Evolutionary conservation across 106 monocot genomes (phyloP), one percentile per base, ranked within the genome.

Genomic region (Vanilla planifolia): DNA sequence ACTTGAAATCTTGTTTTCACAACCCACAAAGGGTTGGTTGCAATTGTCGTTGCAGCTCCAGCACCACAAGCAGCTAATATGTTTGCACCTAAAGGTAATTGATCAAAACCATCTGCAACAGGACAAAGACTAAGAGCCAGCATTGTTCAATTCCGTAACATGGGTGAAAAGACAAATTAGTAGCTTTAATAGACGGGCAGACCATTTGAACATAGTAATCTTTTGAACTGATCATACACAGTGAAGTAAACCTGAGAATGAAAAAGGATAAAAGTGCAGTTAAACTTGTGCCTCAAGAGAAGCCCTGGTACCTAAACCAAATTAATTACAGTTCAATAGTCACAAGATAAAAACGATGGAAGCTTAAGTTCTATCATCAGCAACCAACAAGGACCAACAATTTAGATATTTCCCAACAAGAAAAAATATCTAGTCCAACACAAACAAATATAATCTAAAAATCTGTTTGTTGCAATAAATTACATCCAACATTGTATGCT

Each of bases 1-100:
- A 86, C 86, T 64, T 86, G 86, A 68, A 86, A 72, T 82, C 86
- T 75, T 47, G 86, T 86, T 66, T 86, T 86, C 36, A 86, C 86
- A 43, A 86, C 86, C 86, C 86, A 86, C 29, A 86, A 81, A 55
- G 86, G 86, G 71, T 86, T 86, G 23, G 81, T 86, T 16, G 53
- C 78, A 67, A 86, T 75, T 16, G 81, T 78, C 16, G 86, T 86
- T 58, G 86, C 81, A 61, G 72, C 86, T 72, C 86, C 86, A 48
- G 86, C 86, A 64, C 74, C 75, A 72, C 81, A 71, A 55, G 86
- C 86, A 68, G 86, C 86, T 37, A 78, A 55, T 71, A 86, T 70
- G 60, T 78, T 82, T 11, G 75, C 67, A 63, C 77, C 78, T 59
- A 82, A 41, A 48, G 78, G 75, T 24, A 86, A 72, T 53, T 77